These are phyloP conservation scores for Stagonosporopsis cucurbitacearum DNA, from an alignment of 2,329 filamentous ascomycete genomes.

Conservation along the genomic window DNA sequence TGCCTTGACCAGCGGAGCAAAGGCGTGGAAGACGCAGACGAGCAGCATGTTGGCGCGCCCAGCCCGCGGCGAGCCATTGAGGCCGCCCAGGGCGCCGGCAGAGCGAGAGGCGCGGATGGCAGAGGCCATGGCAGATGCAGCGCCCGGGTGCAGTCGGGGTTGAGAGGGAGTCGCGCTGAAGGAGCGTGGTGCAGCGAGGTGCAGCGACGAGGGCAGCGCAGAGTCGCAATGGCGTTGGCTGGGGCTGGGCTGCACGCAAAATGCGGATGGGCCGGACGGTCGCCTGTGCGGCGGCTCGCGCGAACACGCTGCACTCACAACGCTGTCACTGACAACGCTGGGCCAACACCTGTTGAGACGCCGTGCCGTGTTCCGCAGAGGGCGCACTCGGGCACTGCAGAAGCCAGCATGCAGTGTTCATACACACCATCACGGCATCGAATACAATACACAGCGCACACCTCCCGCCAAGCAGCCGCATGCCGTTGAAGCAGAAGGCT, in stretches of 20 bases:
- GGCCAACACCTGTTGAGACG: neutral
- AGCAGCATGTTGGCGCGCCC: constrained; percentile 37
- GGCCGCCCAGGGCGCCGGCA: constrained; percentile 13
- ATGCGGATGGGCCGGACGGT: constrained; percentile 10
- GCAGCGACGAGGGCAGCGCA: neutral
- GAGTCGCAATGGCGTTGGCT: constrained; percentile 4
- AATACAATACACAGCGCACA: neutral
- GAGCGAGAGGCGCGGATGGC: constrained; percentile 39
- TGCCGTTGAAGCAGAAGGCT: neutral
- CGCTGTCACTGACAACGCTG: neutral
- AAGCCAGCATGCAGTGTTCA: neutral
- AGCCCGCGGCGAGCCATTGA: constrained; percentile 40
- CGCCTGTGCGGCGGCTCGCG: constrained; percentile 4
- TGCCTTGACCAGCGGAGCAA: constrained; percentile 43
- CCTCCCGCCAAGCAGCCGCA: neutral
- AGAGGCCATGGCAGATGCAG: constrained; percentile 32
- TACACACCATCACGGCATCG: neutral
- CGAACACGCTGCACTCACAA: neutral
- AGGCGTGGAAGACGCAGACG: constrained; percentile 41
- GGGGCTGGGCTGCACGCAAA: constrained; percentile 13
- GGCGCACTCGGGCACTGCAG: neutral
- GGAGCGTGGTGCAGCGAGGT: constrained; percentile 3
- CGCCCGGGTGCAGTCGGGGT: constrained; percentile 19
- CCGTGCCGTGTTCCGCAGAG: constrained; percentile 4
- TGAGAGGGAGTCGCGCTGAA: constrained; percentile 5